Conservation (phyloP, 176 grass and related monocot genomes). For the Oryza longistaminata region DNA sequence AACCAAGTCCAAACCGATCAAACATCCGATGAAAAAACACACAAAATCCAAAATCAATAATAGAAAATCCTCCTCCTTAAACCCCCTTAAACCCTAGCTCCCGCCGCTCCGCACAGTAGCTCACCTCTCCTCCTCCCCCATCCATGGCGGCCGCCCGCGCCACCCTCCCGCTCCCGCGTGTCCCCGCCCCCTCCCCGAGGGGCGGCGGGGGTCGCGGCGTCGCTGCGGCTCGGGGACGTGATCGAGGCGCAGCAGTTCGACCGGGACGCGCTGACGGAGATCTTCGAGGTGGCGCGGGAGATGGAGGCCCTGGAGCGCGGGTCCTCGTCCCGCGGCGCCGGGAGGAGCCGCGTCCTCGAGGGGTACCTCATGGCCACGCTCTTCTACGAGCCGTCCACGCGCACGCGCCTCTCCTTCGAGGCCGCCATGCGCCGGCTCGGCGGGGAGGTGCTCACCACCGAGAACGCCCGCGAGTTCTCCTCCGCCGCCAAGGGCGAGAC, state of each 20-base stretch:
- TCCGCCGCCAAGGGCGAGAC: slow-evolving; percentile 97
- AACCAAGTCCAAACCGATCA: too few species aligned
- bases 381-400: slow-evolving; percentile 92
- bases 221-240: slow-evolving; percentile 65
- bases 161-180: slow-evolving; percentile 10
- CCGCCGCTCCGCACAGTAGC: neutral
- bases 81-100: slow-evolving; percentile 44
- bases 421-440: slow-evolving; percentile 86
- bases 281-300: slow-evolving; percentile 85
- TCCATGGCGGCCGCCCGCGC: slow-evolving; percentile 41
- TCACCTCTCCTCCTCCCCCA: neutral
- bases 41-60: too few species aligned
- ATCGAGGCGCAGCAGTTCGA: slow-evolving; percentile 94
- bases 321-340: slow-evolving; percentile 29
- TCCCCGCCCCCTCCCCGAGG: neutral
- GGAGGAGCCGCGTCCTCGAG: slow-evolving; percentile 61
- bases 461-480: slow-evolving; percentile 97
- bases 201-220: neutral
- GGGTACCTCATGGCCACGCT: slow-evolving; percentile 92
- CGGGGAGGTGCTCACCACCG: slow-evolving; percentile 92
- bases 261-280: slow-evolving; percentile 55
- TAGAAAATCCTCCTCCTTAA: neutral
- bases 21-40: too few species aligned
- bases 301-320: slow-evolving; percentile 80
- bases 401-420: slow-evolving; percentile 89